These are phyloP conservation scores for Atkinsonella texensis DNA, from an alignment of 2,329 filamentous ascomycete genomes.

Conservation along the genomic window DNA sequence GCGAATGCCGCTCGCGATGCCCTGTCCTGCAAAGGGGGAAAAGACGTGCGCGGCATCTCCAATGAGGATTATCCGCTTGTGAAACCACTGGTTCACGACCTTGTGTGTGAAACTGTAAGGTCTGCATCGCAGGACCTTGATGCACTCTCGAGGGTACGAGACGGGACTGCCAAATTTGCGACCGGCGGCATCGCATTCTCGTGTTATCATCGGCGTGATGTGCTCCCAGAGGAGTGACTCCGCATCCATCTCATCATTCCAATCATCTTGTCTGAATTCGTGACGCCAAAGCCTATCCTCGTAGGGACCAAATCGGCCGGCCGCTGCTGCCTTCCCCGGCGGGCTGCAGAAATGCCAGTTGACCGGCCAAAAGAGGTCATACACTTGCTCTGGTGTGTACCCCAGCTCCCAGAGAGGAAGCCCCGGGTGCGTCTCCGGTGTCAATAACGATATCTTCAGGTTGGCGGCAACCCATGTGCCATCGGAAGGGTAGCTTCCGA, in stretches of 20 bases:
- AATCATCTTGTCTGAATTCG: slow-evolving; percentile 19
- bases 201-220: slow-evolving; percentile 11
- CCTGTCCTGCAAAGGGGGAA: slow-evolving; percentile 30
- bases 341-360: slow-evolving; percentile 33
- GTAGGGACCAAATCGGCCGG: slow-evolving; percentile 30
- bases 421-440: slow-evolving; percentile 30
- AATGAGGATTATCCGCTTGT: slow-evolving; percentile 27
- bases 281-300: slow-evolving; percentile 29
- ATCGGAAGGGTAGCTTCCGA: slow-evolving; percentile 20
- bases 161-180: slow-evolving; percentile 10
- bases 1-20: slow-evolving; percentile 21
- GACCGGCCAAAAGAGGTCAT: slow-evolving; percentile 33
- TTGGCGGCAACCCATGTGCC: slow-evolving; percentile 37
- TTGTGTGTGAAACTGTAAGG: slow-evolving; percentile 29
- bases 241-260: slow-evolving; percentile 16
- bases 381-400: slow-evolving; percentile 32
- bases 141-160: slow-evolving; percentile 30
- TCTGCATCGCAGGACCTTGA: slow-evolving; percentile 30
- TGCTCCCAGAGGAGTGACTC: slow-evolving; percentile 19
- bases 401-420: slow-evolving; percentile 36
- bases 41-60: slow-evolving; percentile 41
- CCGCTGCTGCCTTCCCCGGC: slow-evolving; percentile 27
- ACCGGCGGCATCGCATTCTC: background rate
- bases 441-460: slow-evolving; percentile 29
- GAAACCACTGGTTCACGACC: slow-evolving; percentile 33